phyloP scores from a whole-genome alignment of 768 basidiomycete species.

The Albatrellus ellisii region DNA sequence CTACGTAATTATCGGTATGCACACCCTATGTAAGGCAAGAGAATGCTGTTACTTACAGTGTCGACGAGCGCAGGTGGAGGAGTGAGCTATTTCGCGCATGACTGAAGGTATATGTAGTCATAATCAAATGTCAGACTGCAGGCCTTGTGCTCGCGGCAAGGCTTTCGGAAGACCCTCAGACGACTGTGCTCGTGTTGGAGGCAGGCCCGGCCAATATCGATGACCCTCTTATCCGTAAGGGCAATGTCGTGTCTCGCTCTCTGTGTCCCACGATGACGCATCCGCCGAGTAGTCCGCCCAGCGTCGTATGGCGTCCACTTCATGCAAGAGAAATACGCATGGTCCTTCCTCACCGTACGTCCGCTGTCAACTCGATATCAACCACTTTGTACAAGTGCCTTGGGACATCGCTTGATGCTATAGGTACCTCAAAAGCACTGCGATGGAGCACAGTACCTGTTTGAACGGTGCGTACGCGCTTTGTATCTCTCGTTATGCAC shows the following conservation, averaged over 20 bases:
- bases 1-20: no score
- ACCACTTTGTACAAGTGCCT: no score
- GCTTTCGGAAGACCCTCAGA: conserved; percentile 30
- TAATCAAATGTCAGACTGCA: conserved; percentile 34
- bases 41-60: no score
- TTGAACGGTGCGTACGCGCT: not conserved
- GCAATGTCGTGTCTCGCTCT: no score
- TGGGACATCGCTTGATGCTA: no score
- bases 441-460: not conserved
- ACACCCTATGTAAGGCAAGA: no score
- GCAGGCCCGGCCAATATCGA: conserved; percentile 21
- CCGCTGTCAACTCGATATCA: not conserved
- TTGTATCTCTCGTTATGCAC: not conserved
- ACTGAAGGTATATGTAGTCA: conserved; percentile 52
- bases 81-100: no score
- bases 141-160: conserved; percentile 34
- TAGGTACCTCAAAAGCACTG: conserved; percentile 2
- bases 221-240: conserved; percentile 8
- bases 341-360: conserved; percentile 1
- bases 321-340: conserved; percentile 1
- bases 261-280: no score
- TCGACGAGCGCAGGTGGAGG: no score
- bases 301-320: conserved; percentile 2
- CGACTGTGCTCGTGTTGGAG: conserved; percentile 30
- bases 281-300: not conserved